These are phyloP conservation scores for Zopfochytrium polystomum DNA, from an alignment of 371 early-diverging fungal species.

Conservation along the genomic window DNA sequence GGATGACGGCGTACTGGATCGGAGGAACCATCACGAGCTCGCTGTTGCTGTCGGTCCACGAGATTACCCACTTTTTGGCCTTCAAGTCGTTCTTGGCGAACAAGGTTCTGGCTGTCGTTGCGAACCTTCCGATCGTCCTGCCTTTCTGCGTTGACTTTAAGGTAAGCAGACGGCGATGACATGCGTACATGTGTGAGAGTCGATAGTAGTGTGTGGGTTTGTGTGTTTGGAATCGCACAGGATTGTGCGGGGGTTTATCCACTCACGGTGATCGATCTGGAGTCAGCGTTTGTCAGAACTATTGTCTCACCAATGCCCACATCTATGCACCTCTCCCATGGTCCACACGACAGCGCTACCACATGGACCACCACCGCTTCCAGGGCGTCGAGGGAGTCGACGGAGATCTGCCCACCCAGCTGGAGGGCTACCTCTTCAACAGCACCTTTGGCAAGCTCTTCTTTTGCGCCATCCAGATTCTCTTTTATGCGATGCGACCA, in stretches of 20 bases:
- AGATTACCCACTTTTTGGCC: conserved; percentile 83
- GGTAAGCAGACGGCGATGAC: too few relatives aligned
- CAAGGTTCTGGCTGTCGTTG: conserved; percentile 75
- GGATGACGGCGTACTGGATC: conserved; percentile 69
- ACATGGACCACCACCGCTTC: conserved; percentile 94
- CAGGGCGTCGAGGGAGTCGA: conserved; percentile 94
- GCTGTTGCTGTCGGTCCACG: conserved; percentile 77
- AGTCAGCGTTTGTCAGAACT: too few relatives aligned
- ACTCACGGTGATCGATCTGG: too few relatives aligned
- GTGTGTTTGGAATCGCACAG: too few relatives aligned
- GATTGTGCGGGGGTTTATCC: too few relatives aligned
- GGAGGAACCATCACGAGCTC: conserved; percentile 81
- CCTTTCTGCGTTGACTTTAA: conserved; percentile 48
- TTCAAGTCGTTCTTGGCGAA: conserved; percentile 67
- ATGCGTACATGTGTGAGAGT: neutral
- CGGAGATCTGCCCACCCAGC: conserved; percentile 89
- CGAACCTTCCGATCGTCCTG: conserved; percentile 78
- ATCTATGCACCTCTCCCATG: neutral
- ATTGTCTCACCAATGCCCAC: conserved; percentile 67
- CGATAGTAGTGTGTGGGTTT: too few relatives aligned
- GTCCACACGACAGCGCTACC: conserved; percentile 68
- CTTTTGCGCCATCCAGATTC: conserved; percentile 37
- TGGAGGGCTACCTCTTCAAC: conserved; percentile 76
- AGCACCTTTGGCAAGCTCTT: conserved; percentile 35
- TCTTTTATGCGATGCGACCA: conserved; percentile 43